Base-by-base conservation (phyloP, 140 eudicot genomes). In the Erigeron philadelphicus region DNA sequence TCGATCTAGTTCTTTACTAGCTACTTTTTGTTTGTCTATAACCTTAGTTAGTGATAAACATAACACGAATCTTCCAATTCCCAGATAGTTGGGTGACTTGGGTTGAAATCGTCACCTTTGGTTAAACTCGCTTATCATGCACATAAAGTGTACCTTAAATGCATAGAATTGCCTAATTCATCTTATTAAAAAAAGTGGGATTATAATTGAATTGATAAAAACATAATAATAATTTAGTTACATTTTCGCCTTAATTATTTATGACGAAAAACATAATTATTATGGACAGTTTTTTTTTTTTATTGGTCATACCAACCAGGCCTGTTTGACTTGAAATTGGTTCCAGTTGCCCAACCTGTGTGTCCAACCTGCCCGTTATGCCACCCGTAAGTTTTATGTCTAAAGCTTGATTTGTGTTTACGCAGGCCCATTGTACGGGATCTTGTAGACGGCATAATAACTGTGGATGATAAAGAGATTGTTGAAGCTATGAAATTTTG, bases 371-470 rank as follows among this genome's bases (percentile, higher is more conserved):
- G 21, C 57, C 57, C 57, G n/a, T n/a, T 50, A 13, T 2, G 6
- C 19, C 16, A 50, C 57, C 9, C n/a, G 19, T 18, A 13, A 50
- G 21, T 50, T 50, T 50, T 12, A 12, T 61, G 13, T n/a, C 18
- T 35, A 61, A 63, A 42, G 48, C 15, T 79, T 11, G 11, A 18
- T 9, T 46, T 46, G 11, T 42, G 69, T 70, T 54, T 15, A 49
- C 47, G 48, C 84, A 94, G 99, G 99, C 97, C 99, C 42, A 72
- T 94, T 75, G 89, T 89, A 38, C 87, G 95, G 19, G 99, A 94
- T 78, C 79, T 87, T 71, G 99, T 94, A 71, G 99, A 94, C 16
- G 97, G 82, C 17, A 69, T 94, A 62, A 85, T 94, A 66, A 76
- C 80, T 0, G 89, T 94, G 63, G 95, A 87, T 38, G 99, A 94